Percentiles rank a stretch among this genome's conserved stretches.
Conservation (phyloP, 148 eudicot genomes). For the Cornus florida region DNA sequence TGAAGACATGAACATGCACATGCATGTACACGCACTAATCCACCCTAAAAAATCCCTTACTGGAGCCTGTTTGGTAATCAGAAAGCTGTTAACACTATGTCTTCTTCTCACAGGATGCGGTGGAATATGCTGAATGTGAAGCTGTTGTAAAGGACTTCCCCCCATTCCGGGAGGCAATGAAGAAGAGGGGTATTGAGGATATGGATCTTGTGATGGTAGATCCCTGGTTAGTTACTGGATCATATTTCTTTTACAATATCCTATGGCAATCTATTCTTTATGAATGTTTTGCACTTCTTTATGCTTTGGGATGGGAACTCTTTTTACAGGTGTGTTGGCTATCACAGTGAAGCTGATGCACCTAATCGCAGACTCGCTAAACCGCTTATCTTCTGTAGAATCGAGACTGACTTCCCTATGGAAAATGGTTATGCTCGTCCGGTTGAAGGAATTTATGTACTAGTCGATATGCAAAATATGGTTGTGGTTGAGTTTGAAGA, state of each 20-base stretch:
- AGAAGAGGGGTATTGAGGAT: conserved; percentile 94
- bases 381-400: conserved; percentile 91
- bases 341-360: conserved; percentile 85
- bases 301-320: background rate
- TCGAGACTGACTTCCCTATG: conserved; percentile 96
- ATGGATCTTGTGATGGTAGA: conserved; percentile 99
- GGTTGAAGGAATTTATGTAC: conserved; percentile 93
- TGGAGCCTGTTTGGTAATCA: no score
- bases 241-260: background rate
- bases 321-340: conserved; percentile 85
- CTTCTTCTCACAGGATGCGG: conserved; percentile 67
- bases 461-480: conserved; percentile 97
- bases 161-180: conserved; percentile 91
- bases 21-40: background rate
- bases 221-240: conserved; percentile 65
- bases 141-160: conserved; percentile 91
- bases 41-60: no score
- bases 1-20: background rate
- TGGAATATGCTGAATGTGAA: conserved; percentile 98
- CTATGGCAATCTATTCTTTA: background rate
- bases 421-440: conserved; percentile 99
- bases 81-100: background rate
- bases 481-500: conserved; percentile 95
- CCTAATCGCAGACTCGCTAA: conserved; percentile 94
- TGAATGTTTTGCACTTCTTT: background rate